These are phyloP conservation scores for Yamadazyma triangularis DNA, from an alignment of 1,139 yeast genomes.

Conservation along the genomic window DNA sequence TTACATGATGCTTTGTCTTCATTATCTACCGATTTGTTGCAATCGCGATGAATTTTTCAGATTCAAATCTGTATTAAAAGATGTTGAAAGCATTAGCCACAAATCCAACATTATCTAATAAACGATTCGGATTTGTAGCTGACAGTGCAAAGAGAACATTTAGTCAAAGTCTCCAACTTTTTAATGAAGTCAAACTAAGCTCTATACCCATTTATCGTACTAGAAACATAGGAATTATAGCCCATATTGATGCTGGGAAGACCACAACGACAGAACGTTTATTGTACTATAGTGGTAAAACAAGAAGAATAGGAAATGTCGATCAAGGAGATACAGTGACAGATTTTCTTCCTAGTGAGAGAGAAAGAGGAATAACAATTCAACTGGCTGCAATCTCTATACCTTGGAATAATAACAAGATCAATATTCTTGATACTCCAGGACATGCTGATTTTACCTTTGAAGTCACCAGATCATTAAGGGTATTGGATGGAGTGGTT, in stretches of 20 bases:
- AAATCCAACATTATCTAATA: too few species aligned
- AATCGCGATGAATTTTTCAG: too few species aligned
- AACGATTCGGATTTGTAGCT: too few species aligned
- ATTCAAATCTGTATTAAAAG: too few species aligned
- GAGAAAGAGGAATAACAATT: constrained; percentile 92
- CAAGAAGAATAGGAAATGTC: constrained; percentile 80
- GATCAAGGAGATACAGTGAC: constrained; percentile 97
- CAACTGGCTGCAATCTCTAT: constrained; percentile 95
- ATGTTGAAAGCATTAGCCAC: too few species aligned
- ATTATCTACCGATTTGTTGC: too few species aligned
- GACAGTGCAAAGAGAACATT: too few species aligned
- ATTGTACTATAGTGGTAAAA: constrained; percentile 83
- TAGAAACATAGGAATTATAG: constrained; percentile 76
- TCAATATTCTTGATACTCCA: constrained; percentile 93
- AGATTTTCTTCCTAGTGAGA: constrained; percentile 85
- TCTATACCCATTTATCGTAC: constrained; percentile 30
- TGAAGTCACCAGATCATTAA: constrained; percentile 83
- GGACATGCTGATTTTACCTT: constrained; percentile 98
- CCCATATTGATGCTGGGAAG: constrained; percentile 89
- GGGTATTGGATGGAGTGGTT: constrained; percentile 92
- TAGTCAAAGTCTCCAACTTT: background rate
- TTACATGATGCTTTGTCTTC: too few species aligned
- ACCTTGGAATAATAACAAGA: constrained; percentile 73
- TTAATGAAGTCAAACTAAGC: constrained; percentile 9
- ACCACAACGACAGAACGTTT: constrained; percentile 89